phyloP scores from a whole-genome alignment of 805 yeast species.

The Monosporozyma solicola region DNA sequence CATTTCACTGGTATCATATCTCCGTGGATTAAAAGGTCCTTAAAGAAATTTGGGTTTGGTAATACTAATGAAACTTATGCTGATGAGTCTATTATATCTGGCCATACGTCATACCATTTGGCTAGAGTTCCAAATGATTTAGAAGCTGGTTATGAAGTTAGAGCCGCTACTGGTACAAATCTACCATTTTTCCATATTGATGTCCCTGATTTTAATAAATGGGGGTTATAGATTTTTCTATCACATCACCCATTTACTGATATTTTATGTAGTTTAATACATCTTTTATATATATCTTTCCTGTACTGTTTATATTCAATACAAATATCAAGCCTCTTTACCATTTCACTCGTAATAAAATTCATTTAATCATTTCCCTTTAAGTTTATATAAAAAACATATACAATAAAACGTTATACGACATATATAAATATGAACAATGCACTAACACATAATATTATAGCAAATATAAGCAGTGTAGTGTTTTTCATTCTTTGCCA shows the following conservation, averaged over 20 bases:
- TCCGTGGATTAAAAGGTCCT: slow-evolving; percentile 79
- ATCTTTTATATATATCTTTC: background rate
- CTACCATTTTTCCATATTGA: slow-evolving; percentile 31
- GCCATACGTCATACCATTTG: slow-evolving; percentile 28
- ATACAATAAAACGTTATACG: background rate
- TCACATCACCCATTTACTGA: background rate
- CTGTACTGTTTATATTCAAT: background rate
- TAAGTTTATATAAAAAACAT: background rate
- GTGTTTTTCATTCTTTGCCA: slow-evolving; percentile 41
- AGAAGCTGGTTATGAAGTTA: slow-evolving; percentile 13
- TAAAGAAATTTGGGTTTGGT: slow-evolving; percentile 73
- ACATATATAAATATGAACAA: slow-evolving; percentile 15
- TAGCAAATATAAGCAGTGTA: slow-evolving; percentile 18
- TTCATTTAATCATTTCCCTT: background rate
- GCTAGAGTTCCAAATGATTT: slow-evolving; percentile 14
- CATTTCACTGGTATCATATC: slow-evolving; percentile 80
- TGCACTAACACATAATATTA: slow-evolving; percentile 18
- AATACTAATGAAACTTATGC: slow-evolving; percentile 35
- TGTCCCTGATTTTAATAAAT: slow-evolving; percentile 28
- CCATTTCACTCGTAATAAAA: background rate
- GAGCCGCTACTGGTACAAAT: slow-evolving; percentile 26
- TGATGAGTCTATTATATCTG: slow-evolving; percentile 27
- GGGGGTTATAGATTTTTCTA: slow-evolving; percentile 17
- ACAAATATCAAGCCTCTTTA: background rate
- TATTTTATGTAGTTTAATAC: too few species aligned